Evolutionary conservation across 1,139 yeast species (phyloP), one percentile per base, ranked within the genome.

Genomic region (Yamadazyma songkhlaensis): DNA sequence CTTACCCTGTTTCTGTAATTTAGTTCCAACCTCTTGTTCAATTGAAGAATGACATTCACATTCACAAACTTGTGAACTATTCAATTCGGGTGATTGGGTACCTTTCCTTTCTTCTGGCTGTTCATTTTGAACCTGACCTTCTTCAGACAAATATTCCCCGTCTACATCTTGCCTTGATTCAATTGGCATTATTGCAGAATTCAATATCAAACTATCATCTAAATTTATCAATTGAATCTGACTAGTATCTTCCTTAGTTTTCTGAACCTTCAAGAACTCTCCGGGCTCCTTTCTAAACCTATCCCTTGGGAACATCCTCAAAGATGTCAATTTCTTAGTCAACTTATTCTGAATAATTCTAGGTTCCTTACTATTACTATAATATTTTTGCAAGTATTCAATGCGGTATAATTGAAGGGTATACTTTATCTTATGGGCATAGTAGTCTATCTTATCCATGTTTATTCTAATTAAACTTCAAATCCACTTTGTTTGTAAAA

Each of bases 371-470:
- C 62, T 52, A 25, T 60, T 53, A 49, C 64, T 67, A 50, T 74
- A 73, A 57, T 67, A 71, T 47, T 61, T 62, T 36, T 67, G 72
- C 36, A 64, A 59, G 37, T 64, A 61, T 35, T 64, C 67, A 17
- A 72, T 60, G 34, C 57, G 55, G 11, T 60, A 50, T 40, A 65
- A 67, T 37, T 55, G 59, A 20, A 60, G 44, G 31, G 55, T 54
- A 45, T 55, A 61, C 37, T 59, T 53, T 10, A 56, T 36, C 22
- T 55, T 54, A 37, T 52, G 60, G 34, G 35, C 41, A n/a, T 46
- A 44, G 17, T 41, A 43, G 10, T 40, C 42, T 8, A 44, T 5
- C 4, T 29, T n/a, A 2, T 34, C 36, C 31, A 34, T 32, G 7
- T 6, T 10, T 6, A 29, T 4, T 4, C 6, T 4, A 4, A 9